Evolutionary conservation across 345 rosid genomes (phyloP).

Genomic region (Bretschneidera sinensis): DNA sequence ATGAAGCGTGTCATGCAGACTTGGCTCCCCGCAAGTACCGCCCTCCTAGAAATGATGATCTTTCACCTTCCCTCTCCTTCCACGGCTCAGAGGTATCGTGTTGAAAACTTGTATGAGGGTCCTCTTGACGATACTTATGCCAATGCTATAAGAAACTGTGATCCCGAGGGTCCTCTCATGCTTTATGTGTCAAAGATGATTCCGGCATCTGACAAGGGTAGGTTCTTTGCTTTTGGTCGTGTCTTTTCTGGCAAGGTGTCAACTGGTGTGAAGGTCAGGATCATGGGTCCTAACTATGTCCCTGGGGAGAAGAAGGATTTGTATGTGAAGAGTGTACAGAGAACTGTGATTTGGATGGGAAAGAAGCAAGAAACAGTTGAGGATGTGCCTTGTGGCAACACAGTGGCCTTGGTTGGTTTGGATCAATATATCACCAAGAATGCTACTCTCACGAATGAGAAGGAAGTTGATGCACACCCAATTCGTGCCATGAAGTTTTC

Average conservation of each 20-base stretch:
- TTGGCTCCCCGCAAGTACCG: constrained; percentile 78
- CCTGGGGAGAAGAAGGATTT: constrained; percentile 88
- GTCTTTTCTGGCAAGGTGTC: constrained; percentile 70
- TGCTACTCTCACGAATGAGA: constrained; percentile 77
- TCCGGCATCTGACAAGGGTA: constrained; percentile 86
- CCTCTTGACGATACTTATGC: constrained; percentile 77
- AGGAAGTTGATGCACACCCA: constrained; percentile 80
- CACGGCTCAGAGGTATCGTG: constrained; percentile 74
- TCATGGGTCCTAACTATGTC: constrained; percentile 85
- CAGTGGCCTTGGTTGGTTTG: constrained; percentile 78
- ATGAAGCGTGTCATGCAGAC: constrained; percentile 96
- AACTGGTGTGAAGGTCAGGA: constrained; percentile 77
- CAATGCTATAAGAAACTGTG: constrained; percentile 70
- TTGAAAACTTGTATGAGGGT: constrained; percentile 82
- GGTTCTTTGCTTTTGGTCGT: constrained; percentile 89
- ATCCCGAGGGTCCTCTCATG: constrained; percentile 82
- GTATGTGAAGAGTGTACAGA: too few species aligned
- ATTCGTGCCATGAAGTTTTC: constrained; percentile 93
- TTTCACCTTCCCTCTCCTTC: constrained; percentile 73
- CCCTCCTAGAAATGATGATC: constrained; percentile 85
- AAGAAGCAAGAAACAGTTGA: constrained; percentile 83
- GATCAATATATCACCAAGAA: constrained; percentile 81
- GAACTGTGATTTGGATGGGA: constrained; percentile 93
- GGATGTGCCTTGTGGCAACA: constrained; percentile 89
- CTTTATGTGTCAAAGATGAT: constrained; percentile 88